Conservation (phyloP, 805 yeast species). For the Saccharomycopsis sp. region DNA sequence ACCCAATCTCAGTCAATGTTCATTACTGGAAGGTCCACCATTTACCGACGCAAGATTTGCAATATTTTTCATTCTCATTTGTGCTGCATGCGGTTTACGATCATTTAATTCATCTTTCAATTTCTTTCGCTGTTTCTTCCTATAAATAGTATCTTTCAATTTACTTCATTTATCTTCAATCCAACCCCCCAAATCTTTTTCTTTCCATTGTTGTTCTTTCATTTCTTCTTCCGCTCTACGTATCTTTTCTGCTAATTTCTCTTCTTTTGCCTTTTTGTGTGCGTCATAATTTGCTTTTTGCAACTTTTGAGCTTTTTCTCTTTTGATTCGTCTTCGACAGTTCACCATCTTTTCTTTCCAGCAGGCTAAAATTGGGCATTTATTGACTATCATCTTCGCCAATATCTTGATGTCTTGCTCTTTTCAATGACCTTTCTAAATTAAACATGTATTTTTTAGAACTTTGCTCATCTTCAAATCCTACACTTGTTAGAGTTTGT, state of each 20-base stretch:
- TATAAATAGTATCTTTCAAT: constrained; percentile 51
- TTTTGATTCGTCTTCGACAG: constrained; percentile 70
- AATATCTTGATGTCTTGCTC: constrained; percentile 56
- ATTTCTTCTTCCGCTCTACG: constrained; percentile 51
- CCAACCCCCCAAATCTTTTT: constrained; percentile 72
- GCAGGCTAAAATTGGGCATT: constrained; percentile 59
- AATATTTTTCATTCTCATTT: constrained; percentile 83
- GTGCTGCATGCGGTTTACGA: constrained; percentile 87
- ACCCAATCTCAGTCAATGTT: background rate
- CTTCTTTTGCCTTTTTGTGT: constrained; percentile 71
- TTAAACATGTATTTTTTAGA: constrained; percentile 57
- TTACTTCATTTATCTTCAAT: constrained; percentile 57
- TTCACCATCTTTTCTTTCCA: constrained; percentile 80
- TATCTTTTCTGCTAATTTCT: constrained; percentile 59
- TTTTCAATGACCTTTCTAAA: constrained; percentile 62
- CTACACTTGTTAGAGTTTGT: constrained; percentile 57
- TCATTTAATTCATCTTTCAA: constrained; percentile 74
- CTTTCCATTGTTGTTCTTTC: constrained; percentile 74
- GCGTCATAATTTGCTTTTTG: constrained; percentile 87
- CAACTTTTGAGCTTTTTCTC: constrained; percentile 80
- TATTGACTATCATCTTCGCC: constrained; percentile 48
- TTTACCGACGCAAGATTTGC: constrained; percentile 65
- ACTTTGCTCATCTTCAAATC: constrained; percentile 69
- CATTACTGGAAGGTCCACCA: no score
- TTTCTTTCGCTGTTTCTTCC: constrained; percentile 59